These are phyloP conservation scores for Hyaloscypha finlandica DNA, from an alignment of 495 filamentous ascomycete species.

Conservation along the genomic window DNA sequence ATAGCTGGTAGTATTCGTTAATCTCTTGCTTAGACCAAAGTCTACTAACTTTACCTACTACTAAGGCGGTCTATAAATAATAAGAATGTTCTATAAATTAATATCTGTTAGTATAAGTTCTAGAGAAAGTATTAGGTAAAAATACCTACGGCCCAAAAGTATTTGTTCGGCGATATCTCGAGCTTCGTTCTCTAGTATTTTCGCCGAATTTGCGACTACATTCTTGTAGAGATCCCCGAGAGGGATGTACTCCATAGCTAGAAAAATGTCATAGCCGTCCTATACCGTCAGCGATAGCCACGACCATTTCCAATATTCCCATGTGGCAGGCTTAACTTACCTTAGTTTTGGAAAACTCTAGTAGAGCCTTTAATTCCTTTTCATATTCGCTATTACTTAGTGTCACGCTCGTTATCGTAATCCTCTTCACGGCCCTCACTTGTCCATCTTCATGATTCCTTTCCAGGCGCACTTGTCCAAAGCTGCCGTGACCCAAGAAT, in stretches of 20 bases:
- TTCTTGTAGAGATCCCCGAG: constrained; percentile 27
- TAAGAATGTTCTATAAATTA: constrained; percentile 1
- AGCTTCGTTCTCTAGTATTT: constrained; percentile 21
- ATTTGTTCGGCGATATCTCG: constrained; percentile 13
- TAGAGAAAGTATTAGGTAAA: no score
- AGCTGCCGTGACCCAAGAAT: constrained; percentile 14
- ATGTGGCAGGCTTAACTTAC: not conserved
- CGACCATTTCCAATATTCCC: no score
- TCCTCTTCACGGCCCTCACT: constrained; percentile 17
- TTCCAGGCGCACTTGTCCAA: constrained; percentile 19
- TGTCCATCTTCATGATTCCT: constrained; percentile 11
- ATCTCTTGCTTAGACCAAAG: constrained; percentile 23
- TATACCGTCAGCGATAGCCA: not conserved
- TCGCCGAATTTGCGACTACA: not conserved
- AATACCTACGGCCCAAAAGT: constrained; percentile 12
- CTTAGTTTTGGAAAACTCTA: constrained; percentile 26
- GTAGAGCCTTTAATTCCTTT: constrained; percentile 17
- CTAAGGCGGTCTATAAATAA: not conserved
- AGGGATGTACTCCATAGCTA: constrained; percentile 39
- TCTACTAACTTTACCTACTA: constrained; percentile 21
- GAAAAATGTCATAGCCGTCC: constrained; percentile 16
- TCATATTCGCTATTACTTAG: constrained; percentile 11
- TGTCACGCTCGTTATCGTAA: not conserved
- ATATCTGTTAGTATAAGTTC: no score
- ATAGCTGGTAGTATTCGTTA: not conserved